Evolutionary conservation across 2,329 filamentous ascomycete genomes (phyloP).

Genomic region (Dichotomopilus funicola): DNA sequence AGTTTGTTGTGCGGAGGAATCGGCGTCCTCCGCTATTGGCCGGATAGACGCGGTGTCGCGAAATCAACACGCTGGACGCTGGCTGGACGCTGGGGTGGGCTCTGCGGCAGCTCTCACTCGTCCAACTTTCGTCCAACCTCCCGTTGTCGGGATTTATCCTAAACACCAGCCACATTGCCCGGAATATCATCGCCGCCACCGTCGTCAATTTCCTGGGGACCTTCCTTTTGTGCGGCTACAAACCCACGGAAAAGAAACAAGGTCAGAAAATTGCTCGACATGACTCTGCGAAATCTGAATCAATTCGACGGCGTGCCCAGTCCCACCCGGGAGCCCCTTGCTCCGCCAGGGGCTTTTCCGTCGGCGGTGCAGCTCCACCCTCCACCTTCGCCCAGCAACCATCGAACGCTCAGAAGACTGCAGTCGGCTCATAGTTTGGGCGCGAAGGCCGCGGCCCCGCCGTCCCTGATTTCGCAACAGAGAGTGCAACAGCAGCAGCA

Average conservation of each 20-base stretch:
- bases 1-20: not conserved
- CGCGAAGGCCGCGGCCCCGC: constrained; percentile 43
- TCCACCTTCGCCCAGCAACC: constrained; percentile 57
- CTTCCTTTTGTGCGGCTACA: not conserved
- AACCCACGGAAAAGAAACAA: not conserved
- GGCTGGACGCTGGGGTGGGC: not conserved
- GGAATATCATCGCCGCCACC: not conserved
- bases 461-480: constrained; percentile 59
- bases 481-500: constrained; percentile 36
- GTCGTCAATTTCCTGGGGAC: not conserved
- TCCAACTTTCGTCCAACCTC: constrained; percentile 10
- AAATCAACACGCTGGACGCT: constrained; percentile 18
- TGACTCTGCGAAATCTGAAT: constrained; percentile 17
- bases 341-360: constrained; percentile 18
- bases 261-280: not conserved
- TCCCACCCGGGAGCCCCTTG: constrained; percentile 15
- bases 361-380: constrained; percentile 43
- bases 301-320: constrained; percentile 15
- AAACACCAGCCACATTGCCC: not conserved
- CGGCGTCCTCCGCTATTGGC: not conserved
- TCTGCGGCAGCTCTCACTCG: not conserved
- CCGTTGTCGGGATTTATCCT: not conserved
- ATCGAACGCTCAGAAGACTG: constrained; percentile 63
- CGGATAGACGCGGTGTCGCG: constrained; percentile 15
- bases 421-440: constrained; percentile 69